Conservation (phyloP, 345 rosid species). For the Dovyalis caffra region DNA sequence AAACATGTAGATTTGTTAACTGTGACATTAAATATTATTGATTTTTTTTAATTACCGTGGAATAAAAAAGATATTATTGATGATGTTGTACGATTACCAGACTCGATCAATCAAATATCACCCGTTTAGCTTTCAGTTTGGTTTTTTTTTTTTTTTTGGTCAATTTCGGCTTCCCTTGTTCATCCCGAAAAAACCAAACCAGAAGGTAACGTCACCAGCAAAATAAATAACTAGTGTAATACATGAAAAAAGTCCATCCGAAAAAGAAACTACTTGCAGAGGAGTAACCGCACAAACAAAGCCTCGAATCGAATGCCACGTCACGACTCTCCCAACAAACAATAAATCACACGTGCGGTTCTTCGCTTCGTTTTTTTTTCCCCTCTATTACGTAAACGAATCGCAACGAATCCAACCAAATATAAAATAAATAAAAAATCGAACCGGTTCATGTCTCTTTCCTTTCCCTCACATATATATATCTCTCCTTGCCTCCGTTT, state of each 20-base stretch:
- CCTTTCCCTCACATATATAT: conserved; percentile 17
- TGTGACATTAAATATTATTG: no score
- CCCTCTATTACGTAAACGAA: neutral
- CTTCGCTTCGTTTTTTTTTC: neutral
- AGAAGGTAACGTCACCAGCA: neutral
- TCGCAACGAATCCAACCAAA: no score
- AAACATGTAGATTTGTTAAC: no score
- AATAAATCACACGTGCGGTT: neutral
- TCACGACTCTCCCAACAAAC: neutral
- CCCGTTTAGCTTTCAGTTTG: no score
- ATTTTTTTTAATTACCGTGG: no score
- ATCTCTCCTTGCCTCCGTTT: neutral
- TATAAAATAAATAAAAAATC: no score
- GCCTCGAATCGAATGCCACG: neutral
- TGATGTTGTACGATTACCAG: no score
- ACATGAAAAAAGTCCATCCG: neutral
- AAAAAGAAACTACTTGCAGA: neutral
- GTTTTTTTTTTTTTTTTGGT: no score
- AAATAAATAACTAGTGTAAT: neutral
- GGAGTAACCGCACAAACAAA: neutral
- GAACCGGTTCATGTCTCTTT: conserved; percentile 6
- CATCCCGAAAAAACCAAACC: no score
- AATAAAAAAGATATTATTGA: no score
- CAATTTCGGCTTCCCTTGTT: no score
- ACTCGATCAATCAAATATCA: no score